Evolutionary conservation across 2,329 filamentous ascomycete species (phyloP).

Genomic region (Acrocalymma vagum): DNA sequence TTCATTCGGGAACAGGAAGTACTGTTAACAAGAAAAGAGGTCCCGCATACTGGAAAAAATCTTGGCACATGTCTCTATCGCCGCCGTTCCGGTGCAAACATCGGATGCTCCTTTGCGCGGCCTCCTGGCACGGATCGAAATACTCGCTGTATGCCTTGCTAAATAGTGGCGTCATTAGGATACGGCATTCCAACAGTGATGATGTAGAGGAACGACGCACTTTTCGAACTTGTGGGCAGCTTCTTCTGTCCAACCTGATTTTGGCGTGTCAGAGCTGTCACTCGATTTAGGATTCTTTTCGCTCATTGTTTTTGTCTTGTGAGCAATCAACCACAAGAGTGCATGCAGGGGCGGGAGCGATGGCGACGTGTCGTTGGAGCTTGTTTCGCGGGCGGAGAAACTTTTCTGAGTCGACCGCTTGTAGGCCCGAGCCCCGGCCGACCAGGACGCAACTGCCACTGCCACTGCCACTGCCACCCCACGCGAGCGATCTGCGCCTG

Average conservation of each 20-base stretch:
- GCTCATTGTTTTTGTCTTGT: conserved; percentile 10
- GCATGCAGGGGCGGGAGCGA: conserved; percentile 12
- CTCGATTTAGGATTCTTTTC: conserved; percentile 22
- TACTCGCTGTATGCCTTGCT: conserved; percentile 91
- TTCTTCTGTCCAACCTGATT: conserved; percentile 37
- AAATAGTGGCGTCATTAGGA: conserved; percentile 15
- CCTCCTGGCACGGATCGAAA: conserved; percentile 95
- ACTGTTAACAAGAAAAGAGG: neutral
- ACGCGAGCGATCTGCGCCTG: no score
- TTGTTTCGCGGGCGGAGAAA: conserved; percentile 16
- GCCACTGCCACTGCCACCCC: no score
- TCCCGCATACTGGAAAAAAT: conserved; percentile 84
- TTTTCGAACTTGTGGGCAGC: conserved; percentile 51
- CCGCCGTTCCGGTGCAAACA: conserved; percentile 90
- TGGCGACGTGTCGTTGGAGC: conserved; percentile 6
- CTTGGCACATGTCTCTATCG: conserved; percentile 86
- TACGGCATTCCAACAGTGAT: neutral
- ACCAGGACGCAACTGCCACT: no score
- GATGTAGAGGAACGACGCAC: conserved; percentile 30
- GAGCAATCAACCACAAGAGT: conserved; percentile 14
- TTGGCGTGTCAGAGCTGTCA: no score
- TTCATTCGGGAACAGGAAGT: no score
- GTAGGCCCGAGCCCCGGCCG: conserved; percentile 4
- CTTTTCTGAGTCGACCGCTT: conserved; percentile 6
- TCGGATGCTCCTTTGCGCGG: conserved; percentile 82